phyloP scores from a whole-genome alignment of 768 basidiomycete species.

The Pisolithus microcarpus region DNA sequence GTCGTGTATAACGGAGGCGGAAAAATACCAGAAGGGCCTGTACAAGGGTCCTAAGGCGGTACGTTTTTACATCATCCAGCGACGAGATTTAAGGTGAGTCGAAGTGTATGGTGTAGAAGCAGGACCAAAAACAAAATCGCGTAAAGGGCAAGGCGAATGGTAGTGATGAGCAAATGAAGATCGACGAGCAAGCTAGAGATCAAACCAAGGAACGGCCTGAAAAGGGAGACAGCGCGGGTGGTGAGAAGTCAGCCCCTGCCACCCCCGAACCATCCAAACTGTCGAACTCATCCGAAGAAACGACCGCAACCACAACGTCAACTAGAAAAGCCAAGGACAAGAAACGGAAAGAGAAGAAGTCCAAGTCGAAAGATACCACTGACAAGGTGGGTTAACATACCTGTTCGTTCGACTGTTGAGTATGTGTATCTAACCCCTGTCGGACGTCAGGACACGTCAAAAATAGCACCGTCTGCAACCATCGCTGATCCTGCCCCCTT shows the following conservation, averaged over 20 bases:
- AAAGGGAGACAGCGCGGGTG: slow-evolving; percentile 4
- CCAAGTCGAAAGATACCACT: slow-evolving; percentile 6
- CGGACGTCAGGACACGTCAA: too few species aligned
- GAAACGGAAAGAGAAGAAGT: slow-evolving; percentile 15
- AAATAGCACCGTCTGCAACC: neutral
- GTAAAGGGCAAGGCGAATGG: neutral
- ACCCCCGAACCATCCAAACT: neutral
- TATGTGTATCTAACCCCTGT: too few species aligned
- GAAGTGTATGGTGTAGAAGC: neutral
- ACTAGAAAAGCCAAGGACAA: slow-evolving; percentile 8
- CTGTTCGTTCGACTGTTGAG: neutral
- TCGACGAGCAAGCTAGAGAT: neutral
- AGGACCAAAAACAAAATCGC: neutral
- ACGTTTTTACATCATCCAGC: neutral
- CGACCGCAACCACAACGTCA: neutral
- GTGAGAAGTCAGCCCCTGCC: neutral
- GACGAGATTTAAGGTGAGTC: neutral
- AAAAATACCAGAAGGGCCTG: slow-evolving; percentile 85
- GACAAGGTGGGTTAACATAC: slow-evolving; percentile 11
- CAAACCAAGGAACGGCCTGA: neutral
- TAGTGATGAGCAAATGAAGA: neutral
- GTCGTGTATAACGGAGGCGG: slow-evolving; percentile 81
- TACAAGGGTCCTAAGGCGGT: slow-evolving; percentile 71
- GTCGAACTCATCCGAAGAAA: neutral
- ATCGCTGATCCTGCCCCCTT: neutral